Percentiles rank a stretch among this genome's conserved stretches.
Evolutionary conservation across 2,329 filamentous ascomycete genomes (phyloP).

Genomic region (Fusarium duplospermum): DNA sequence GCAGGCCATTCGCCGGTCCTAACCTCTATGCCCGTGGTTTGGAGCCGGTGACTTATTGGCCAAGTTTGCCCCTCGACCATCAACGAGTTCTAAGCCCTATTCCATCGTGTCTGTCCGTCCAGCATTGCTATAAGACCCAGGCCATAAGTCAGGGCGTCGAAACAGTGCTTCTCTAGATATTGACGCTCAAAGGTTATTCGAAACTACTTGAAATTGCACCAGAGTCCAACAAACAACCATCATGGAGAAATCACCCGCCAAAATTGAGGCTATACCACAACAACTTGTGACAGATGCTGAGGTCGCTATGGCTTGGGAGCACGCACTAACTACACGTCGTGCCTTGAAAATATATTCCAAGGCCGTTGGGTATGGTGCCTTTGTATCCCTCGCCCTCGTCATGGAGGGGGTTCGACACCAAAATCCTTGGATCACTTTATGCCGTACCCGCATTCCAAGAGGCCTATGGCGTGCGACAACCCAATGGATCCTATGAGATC

Average conservation of each 20-base stretch:
- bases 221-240: neutral
- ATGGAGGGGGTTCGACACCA: slow-evolving; percentile 18
- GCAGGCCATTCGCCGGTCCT: neutral
- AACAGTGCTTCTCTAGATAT: neutral
- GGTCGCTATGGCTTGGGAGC: neutral
- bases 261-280: neutral
- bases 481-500: slow-evolving; percentile 9
- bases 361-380: neutral
- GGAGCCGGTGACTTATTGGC: neutral
- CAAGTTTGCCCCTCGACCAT: neutral
- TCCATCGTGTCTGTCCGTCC: neutral
- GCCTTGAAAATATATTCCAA: neutral
- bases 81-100: neutral
- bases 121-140: neutral
- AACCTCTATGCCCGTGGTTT: neutral
- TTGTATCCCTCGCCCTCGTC: slow-evolving; percentile 4
- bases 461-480: neutral
- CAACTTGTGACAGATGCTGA: neutral
- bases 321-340: neutral
- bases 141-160: neutral
- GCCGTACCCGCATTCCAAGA: slow-evolving; percentile 8
- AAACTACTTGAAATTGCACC: neutral
- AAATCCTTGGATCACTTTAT: slow-evolving; percentile 10
- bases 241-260: neutral
- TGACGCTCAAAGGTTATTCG: neutral